Conservation (phyloP, 108 stramenopile species). For the Pseudonitzschia delicatissima region DNA sequence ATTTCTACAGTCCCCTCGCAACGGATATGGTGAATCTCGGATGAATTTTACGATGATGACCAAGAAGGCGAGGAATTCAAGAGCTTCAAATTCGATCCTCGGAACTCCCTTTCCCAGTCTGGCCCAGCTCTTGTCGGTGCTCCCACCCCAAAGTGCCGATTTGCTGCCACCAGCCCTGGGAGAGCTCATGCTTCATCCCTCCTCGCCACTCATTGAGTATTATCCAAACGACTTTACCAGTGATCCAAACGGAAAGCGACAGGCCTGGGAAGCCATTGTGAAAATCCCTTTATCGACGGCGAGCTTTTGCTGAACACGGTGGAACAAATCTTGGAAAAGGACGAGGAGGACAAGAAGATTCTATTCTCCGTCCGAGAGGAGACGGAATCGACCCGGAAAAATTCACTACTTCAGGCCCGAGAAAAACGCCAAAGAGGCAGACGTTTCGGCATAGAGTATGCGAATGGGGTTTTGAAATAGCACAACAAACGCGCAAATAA, state of each 20-base stretch:
- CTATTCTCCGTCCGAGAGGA: constrained; percentile 68
- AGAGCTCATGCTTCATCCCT: constrained; percentile 88
- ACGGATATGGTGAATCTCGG: constrained; percentile 90
- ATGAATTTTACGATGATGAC: constrained; percentile 70
- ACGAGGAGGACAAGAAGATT: constrained; percentile 37
- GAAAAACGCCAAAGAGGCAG: too few relatives aligned
- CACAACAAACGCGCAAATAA: too few relatives aligned
- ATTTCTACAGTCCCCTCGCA: constrained; percentile 92
- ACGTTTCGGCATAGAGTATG: too few relatives aligned
- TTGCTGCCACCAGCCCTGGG: constrained; percentile 87
- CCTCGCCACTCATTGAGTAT: constrained; percentile 82
- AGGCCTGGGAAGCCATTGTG: constrained; percentile 96
- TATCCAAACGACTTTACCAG: constrained; percentile 84
- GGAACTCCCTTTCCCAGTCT: constrained; percentile 89
- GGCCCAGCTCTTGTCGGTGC: constrained; percentile 94
- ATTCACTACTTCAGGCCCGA: constrained; percentile 55
- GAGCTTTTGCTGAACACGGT: constrained; percentile 76
- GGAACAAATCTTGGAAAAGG: constrained; percentile 55
- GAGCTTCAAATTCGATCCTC: constrained; percentile 53
- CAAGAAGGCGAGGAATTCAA: constrained; percentile 69
- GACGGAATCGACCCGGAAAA: constrained; percentile 63
- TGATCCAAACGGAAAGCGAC: constrained; percentile 88
- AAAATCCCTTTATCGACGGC: constrained; percentile 97
- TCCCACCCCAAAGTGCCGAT: constrained; percentile 89
- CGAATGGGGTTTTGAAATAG: too few relatives aligned